phyloP scores from a whole-genome alignment of 305 asterid genomes.

The Coffea humblotiana region DNA sequence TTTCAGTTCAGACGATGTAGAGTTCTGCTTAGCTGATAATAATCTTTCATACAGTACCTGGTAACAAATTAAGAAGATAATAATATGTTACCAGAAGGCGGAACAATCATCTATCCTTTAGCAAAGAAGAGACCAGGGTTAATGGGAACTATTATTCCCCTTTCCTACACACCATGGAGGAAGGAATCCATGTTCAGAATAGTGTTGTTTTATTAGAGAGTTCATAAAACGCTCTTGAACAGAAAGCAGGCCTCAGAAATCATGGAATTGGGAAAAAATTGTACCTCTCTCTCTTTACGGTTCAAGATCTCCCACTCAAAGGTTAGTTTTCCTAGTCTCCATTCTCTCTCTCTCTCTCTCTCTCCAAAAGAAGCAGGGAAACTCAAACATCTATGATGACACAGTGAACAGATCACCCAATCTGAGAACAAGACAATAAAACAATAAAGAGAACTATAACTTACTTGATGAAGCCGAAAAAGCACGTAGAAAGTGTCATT shows the following conservation, averaged over 20 bases:
- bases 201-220: not conserved
- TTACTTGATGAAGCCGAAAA: conserved; percentile 94
- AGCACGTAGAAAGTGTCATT: conserved; percentile 85
- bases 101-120: not conserved
- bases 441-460: conserved; percentile 10
- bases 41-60: conserved; percentile 73
- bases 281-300: not conserved
- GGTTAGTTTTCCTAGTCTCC: not conserved
- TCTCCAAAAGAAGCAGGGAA: not conserved
- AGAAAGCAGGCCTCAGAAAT: not conserved
- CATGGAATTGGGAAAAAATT: not conserved
- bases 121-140: not conserved
- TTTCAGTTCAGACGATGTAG: conserved; percentile 54
- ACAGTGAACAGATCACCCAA: not conserved
- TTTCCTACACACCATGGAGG: not conserved
- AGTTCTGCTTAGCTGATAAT: conserved; percentile 65
- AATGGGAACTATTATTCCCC: not conserved
- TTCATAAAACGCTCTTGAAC: not conserved
- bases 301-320: not conserved
- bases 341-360: not conserved
- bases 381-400: not conserved
- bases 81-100: not conserved
- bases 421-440: not conserved
- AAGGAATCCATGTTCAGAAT: not conserved
- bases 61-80: conserved; percentile 14